These are phyloP conservation scores for Dipodascopsis uninucleata DNA, from an alignment of 805 yeast genomes.

Conservation along the genomic window DNA sequence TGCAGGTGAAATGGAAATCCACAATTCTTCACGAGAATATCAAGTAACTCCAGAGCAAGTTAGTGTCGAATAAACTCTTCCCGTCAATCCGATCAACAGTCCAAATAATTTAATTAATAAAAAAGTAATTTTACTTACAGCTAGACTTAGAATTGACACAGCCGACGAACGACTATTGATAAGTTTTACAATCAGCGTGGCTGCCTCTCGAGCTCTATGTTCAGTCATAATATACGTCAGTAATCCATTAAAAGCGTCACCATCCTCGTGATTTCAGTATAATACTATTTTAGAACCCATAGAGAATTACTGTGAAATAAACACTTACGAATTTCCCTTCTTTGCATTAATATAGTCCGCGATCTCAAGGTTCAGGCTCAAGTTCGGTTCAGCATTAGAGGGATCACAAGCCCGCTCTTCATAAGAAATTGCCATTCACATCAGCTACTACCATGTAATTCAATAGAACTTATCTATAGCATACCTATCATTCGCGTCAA, in stretches of 20 bases:
- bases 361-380: conserved; percentile 82
- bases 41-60: conserved; percentile 48
- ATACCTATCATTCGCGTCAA: conserved; percentile 32
- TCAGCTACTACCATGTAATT: conserved; percentile 29
- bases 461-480: conserved; percentile 8
- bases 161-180: conserved; percentile 81
- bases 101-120: neutral
- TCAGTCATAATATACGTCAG: neutral
- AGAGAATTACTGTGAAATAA: too few species aligned
- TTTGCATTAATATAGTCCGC: conserved; percentile 91
- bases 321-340: conserved; percentile 61
- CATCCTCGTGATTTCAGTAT: too few species aligned
- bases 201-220: conserved; percentile 77
- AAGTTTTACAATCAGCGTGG: conserved; percentile 74
- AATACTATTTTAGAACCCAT: too few species aligned
- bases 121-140: conserved; percentile 39
- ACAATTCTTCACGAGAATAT: conserved; percentile 92
- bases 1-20: conserved; percentile 96
- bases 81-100: conserved; percentile 1
- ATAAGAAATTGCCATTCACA: neutral
- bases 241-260: too few species aligned
- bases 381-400: conserved; percentile 76
- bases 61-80: too few species aligned
- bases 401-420: conserved; percentile 82
- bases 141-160: conserved; percentile 76